These are phyloP conservation scores for Talaromyces amestolkiae DNA, from an alignment of 2,329 filamentous ascomycete species.

Conservation along the genomic window DNA sequence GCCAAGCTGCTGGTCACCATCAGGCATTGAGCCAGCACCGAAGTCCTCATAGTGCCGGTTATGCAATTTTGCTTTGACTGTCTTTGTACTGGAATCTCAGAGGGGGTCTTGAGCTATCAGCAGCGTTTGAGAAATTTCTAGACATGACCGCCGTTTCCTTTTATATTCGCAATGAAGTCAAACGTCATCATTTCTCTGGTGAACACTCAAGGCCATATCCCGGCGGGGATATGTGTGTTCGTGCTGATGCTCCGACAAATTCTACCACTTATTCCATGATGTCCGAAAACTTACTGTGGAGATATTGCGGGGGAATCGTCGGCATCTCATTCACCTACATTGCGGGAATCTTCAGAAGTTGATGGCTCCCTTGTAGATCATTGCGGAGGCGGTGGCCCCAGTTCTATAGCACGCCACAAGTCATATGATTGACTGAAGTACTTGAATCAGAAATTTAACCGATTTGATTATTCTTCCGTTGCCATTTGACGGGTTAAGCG, in stretches of 20 bases:
- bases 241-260: neutral
- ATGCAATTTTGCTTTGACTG: neutral
- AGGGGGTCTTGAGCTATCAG: neutral
- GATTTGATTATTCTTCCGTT: neutral
- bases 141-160: neutral
- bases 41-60: neutral
- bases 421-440: slow-evolving; percentile 1
- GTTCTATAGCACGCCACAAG: neutral
- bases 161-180: neutral
- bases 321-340: neutral
- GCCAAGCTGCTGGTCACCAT: slow-evolving; percentile 6
- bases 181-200: neutral
- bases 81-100: neutral
- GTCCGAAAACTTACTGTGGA: neutral
- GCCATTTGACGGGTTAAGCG: neutral
- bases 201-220: slow-evolving; percentile 1
- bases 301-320: neutral
- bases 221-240: neutral
- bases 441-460: neutral
- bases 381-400: neutral
- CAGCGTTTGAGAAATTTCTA: neutral
- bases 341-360: no score
- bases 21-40: neutral
- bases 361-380: neutral
- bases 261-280: neutral